phyloP scores from a whole-genome alignment of 306 rosid genomes.

The Rosa rugosa region DNA sequence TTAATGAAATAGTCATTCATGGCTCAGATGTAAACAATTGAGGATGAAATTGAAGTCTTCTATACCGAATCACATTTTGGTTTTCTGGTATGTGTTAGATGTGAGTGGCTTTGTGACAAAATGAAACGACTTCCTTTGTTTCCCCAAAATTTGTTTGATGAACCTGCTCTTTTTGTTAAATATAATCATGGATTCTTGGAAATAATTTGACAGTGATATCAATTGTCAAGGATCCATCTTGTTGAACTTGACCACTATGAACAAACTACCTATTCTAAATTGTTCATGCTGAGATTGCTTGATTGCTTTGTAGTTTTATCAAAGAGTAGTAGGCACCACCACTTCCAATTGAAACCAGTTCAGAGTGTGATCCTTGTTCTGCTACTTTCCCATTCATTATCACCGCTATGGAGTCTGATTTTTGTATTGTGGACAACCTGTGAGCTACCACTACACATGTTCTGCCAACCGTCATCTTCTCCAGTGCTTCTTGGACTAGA shows the following conservation, averaged over 20 bases:
- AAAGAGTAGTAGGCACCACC: slow-evolving; percentile 60
- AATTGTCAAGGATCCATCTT: background rate
- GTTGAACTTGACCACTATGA: background rate
- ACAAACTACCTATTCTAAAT: background rate
- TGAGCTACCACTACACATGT: slow-evolving; percentile 77
- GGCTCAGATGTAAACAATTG: no score
- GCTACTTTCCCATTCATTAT: slow-evolving; percentile 59
- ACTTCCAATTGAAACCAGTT: slow-evolving; percentile 39
- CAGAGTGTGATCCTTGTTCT: slow-evolving; percentile 59
- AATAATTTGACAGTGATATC: background rate
- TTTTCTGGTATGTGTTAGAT: background rate
- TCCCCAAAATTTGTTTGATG: background rate
- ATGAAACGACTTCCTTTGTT: background rate
- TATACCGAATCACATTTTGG: background rate
- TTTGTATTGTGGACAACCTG: slow-evolving; percentile 69
- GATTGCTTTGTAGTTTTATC: slow-evolving; percentile 50
- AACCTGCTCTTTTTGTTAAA: background rate
- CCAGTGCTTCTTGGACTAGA: slow-evolving; percentile 68
- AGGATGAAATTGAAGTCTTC: background rate
- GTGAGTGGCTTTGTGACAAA: background rate
- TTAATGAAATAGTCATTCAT: no score
- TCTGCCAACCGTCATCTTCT: slow-evolving; percentile 78
- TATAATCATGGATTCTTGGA: background rate
- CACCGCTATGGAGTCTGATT: slow-evolving; percentile 57
- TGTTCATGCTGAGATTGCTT: slow-evolving; percentile 12